phyloP scores from a whole-genome alignment of 2,329 filamentous ascomycete species.

The Paecilomyces dactylethromorphus region DNA sequence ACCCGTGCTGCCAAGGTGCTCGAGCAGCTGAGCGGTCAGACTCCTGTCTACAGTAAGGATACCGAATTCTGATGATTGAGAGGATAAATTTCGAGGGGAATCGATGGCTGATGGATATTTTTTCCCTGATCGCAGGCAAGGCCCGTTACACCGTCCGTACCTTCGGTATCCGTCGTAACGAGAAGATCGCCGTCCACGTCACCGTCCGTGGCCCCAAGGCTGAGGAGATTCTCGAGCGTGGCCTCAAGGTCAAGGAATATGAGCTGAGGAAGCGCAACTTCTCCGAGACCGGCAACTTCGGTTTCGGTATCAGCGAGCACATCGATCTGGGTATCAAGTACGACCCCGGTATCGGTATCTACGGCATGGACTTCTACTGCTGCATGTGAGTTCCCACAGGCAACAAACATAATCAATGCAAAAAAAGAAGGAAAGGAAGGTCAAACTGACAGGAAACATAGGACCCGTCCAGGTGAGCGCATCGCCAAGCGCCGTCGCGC shows the following conservation, averaged over 20 bases:
- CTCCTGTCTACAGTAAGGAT: slow-evolving; percentile 88
- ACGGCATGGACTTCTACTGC: slow-evolving; percentile 99
- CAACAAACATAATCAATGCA: background rate
- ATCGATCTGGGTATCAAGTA: slow-evolving; percentile 99
- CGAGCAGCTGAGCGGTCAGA: slow-evolving; percentile 99
- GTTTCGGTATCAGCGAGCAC: slow-evolving; percentile 99
- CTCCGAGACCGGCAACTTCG: slow-evolving; percentile 99
- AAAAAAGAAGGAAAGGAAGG: background rate
- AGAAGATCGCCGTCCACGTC: slow-evolving; percentile 99
- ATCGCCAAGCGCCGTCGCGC: slow-evolving; percentile 89
- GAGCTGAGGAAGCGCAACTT: slow-evolving; percentile 99
- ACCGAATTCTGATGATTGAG: slow-evolving; percentile 25
- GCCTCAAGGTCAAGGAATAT: slow-evolving; percentile 99
- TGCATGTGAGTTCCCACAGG: slow-evolving; percentile 67
- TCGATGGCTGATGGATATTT: slow-evolving; percentile 11
- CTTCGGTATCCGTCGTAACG: slow-evolving; percentile 99
- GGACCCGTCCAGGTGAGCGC: slow-evolving; percentile 95
- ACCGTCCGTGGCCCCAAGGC: slow-evolving; percentile 99
- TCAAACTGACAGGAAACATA: slow-evolving; percentile 31
- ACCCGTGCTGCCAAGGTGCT: slow-evolving; percentile 99
- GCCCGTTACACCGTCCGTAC: slow-evolving; percentile 99
- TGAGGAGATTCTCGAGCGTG: slow-evolving; percentile 99
- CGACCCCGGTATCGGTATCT: slow-evolving; percentile 96
- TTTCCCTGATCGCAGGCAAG: slow-evolving; percentile 62
- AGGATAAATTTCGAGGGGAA: background rate